Base-by-base conservation (phyloP, 2,329 filamentous ascomycete species). In the Ciborinia camelliae region DNA sequence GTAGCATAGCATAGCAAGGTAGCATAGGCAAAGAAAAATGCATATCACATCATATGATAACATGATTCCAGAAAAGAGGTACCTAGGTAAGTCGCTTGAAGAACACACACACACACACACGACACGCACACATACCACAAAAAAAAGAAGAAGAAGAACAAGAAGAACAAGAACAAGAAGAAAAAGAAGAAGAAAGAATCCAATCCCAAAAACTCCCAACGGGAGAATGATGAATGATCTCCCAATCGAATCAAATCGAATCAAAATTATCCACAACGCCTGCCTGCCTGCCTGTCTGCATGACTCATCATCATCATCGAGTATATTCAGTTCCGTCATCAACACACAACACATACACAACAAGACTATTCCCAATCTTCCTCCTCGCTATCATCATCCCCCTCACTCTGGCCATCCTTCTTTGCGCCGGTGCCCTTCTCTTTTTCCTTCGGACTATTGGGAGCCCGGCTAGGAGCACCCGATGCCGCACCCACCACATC, bases 401-500 rank as follows among this genome's bases (percentile, higher is more conserved):
- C 84, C 66, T 80, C 79, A 26, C 78, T 71, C 41, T 84, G 84
- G 74, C 85, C 43, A 23, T 60, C n/a, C 23, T 62, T 54, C 50
- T 53, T 41, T 72, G 88, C 88, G 63, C 90, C 88, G 70, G 85
- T 89, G 9, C 73, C 81, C 75, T 83, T 84, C 68, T 79, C 79
- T 23, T 79, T 72, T 41, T 84, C 84, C 74, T 85, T 86, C 32
- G 86, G 86, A 74, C 85, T 87, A 6, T 84, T 83, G 1, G 92
- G 90, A 23, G 92, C 89, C 69, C 90, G 90, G 76, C 91, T 97
- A 45, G 88, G 86, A 52, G 86, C 85, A 57, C 90, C 90, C 60
- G 90, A 93, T 53, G 86, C 81, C 7, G 89, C 88, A 9, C 90
- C 90, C 53, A 99, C 92, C 41, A 99, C 84, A 76, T 99, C 95